Base-by-base conservation (phyloP, 2,329 filamentous ascomycete genomes). In the Cercospora sp. region DNA sequence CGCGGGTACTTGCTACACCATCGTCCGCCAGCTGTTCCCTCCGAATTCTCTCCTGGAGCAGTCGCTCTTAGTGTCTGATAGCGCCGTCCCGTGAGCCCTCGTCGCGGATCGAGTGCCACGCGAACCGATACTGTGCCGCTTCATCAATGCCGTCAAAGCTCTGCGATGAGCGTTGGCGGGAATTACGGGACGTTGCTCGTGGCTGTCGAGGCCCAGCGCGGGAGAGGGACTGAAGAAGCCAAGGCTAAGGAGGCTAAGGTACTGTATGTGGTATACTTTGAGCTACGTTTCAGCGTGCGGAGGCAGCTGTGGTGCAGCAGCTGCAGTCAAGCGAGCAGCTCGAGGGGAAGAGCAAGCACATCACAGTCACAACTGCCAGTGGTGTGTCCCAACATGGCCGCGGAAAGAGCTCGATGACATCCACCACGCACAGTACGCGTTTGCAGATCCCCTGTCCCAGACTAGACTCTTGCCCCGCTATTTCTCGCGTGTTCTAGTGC, bases 231-330 rank as follows among this genome's bases (percentile, higher is more conserved):
- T 13, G 18, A 26, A 26, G 48, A 23, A 53, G 48, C 48, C 20
- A 16, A 53, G 48, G 20, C 48, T 28, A 28, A 53, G 42, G 42
- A 23, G 20, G n/a, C 42, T 23, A 20, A 20, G 20, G 42, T 6
- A 5, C 48, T 28, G 48, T 33, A 42, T n/a, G 36, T 60, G 26
- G 58, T 23, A 62, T 42, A 31, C 60, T 48, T 62, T 62, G 36
- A 31, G 39, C 60, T 62, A 62, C 45, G 60, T 62, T 62, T 62
- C 60, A 62, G 58, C 31, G 33, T 23, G 30, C 20, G 45, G 45
- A 51, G 45, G 45, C 45, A 23, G 20, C 42, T 23, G 42, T 48
- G 20, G 18, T 53, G 48, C 48, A 23, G 48, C 48, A 60, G 18
- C 18, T 30, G 36, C 23, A 51, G 42, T 48, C 13, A 16, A 23